Percentiles rank a stretch among this genome's conserved stretches.
Evolutionary conservation across 495 filamentous ascomycete genomes (phyloP).

Genomic region (Glonium stellatum): DNA sequence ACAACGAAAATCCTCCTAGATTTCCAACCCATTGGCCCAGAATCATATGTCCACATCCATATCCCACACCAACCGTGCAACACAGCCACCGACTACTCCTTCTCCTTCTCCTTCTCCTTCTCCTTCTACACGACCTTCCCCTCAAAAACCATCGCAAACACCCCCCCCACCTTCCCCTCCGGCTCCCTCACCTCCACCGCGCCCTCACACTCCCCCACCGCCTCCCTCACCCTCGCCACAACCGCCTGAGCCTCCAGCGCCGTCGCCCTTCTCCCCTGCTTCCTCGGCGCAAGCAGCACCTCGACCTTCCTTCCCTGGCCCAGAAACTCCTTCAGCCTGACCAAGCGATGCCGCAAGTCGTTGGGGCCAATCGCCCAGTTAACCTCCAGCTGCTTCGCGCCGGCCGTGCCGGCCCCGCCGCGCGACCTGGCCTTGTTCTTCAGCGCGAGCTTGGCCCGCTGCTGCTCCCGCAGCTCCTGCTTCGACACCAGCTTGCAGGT

Average conservation of each 20-base stretch:
- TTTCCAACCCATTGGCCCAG: too few relatives aligned
- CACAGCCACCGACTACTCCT: background rate
- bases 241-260: background rate
- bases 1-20: too few relatives aligned
- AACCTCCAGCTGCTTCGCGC: slow-evolving; percentile 66
- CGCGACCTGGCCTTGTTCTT: slow-evolving; percentile 27
- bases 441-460: slow-evolving; percentile 32
- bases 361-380: slow-evolving; percentile 68
- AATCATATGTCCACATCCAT: too few relatives aligned
- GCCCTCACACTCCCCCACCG: background rate
- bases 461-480: slow-evolving; percentile 34
- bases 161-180: background rate
- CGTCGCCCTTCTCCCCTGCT: background rate
- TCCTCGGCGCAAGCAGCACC: slow-evolving; percentile 27
- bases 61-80: background rate
- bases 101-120: background rate
- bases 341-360: slow-evolving; percentile 33
- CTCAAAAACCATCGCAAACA: slow-evolving; percentile 1
- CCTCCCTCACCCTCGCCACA: background rate
- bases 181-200: background rate
- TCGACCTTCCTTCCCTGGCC: slow-evolving; percentile 36
- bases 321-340: slow-evolving; percentile 31
- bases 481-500: slow-evolving; percentile 63
- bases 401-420: background rate
- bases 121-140: background rate